Evolutionary conservation across 371 early-diverging fungal genomes (phyloP).

Genomic region (Actinomucor elegans): DNA sequence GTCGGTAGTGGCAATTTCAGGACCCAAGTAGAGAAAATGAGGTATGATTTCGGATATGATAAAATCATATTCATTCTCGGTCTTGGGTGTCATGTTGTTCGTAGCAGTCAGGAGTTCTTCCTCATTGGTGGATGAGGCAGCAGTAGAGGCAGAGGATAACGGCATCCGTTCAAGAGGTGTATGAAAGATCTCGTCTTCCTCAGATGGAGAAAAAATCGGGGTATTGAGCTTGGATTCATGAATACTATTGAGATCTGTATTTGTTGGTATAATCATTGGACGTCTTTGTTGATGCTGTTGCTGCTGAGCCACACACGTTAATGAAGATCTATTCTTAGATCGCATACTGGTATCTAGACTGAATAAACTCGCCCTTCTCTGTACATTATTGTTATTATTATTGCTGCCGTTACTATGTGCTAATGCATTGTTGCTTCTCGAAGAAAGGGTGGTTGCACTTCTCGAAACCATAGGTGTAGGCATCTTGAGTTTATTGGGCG

Average conservation of each 20-base stretch:
- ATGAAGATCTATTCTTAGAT: too few species aligned
- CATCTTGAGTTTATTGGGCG: slow-evolving; percentile 7
- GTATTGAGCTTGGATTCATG: too few species aligned
- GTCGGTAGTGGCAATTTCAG: slow-evolving; percentile 48
- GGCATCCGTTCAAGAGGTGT: slow-evolving; percentile 8
- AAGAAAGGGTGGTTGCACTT: slow-evolving; percentile 38
- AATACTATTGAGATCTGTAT: neutral
- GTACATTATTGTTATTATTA: slow-evolving; percentile 13
- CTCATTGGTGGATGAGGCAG: neutral
- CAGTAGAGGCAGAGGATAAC: too few species aligned
- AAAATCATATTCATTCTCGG: slow-evolving; percentile 36
- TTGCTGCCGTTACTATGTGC: neutral
- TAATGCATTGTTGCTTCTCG: slow-evolving; percentile 5
- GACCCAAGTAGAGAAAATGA: slow-evolving; percentile 60
- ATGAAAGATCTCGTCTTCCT: slow-evolving; percentile 7
- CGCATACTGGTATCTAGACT: slow-evolving; percentile 39
- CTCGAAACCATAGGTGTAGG: slow-evolving; percentile 30
- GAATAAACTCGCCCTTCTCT: slow-evolving; percentile 43
- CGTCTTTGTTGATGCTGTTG: neutral
- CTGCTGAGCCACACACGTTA: slow-evolving; percentile 74
- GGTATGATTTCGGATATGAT: slow-evolving; percentile 61
- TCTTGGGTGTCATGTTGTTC: slow-evolving; percentile 25
- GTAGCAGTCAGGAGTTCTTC: neutral
- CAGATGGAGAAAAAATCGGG: neutral
- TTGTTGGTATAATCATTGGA: neutral